These are phyloP conservation scores for Microstegium vimineum DNA, from an alignment of 176 grass and related monocot genomes.

Conservation along the genomic window DNA sequence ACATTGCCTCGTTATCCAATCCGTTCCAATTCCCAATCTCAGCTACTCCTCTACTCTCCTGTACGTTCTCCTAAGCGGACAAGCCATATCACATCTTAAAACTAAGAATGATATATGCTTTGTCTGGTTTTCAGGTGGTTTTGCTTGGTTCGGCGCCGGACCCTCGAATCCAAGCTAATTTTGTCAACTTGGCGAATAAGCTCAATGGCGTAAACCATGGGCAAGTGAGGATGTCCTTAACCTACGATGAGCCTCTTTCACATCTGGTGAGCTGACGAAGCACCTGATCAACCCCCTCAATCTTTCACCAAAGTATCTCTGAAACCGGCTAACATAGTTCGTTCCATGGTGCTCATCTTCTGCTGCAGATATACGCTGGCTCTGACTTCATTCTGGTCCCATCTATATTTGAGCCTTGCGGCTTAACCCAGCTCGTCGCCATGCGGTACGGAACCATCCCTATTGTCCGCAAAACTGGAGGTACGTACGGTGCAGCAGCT, in stretches of 20 bases:
- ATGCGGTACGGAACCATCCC: conserved; percentile 90
- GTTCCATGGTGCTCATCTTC: not conserved
- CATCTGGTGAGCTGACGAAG: conserved; percentile 53
- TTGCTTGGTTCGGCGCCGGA: conserved; percentile 90
- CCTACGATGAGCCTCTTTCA: conserved; percentile 86
- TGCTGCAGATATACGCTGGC: conserved; percentile 76
- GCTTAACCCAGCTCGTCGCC: conserved; percentile 82
- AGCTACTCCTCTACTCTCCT: too few species aligned
- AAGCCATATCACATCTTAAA: too few species aligned
- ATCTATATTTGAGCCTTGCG: conserved; percentile 90
- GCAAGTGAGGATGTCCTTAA: conserved; percentile 55
- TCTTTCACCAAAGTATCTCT: not conserved
- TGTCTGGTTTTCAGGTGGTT: conserved; percentile 58
- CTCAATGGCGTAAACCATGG: conserved; percentile 64
- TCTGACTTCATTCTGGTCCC: conserved; percentile 89
- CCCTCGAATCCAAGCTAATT: conserved; percentile 71
- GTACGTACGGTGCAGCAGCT: conserved; percentile 29
- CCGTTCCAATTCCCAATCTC: too few species aligned
- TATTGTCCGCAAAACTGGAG: conserved; percentile 87
- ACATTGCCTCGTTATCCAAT: too few species aligned
- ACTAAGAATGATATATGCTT: not conserved
- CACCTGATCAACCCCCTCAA: not conserved
- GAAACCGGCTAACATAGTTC: not conserved
- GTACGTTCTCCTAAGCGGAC: too few species aligned
- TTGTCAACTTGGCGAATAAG: conserved; percentile 54